Evolutionary conservation across 2,329 filamentous ascomycete species (phyloP).

Genomic region (Diaporthe amygdali): DNA sequence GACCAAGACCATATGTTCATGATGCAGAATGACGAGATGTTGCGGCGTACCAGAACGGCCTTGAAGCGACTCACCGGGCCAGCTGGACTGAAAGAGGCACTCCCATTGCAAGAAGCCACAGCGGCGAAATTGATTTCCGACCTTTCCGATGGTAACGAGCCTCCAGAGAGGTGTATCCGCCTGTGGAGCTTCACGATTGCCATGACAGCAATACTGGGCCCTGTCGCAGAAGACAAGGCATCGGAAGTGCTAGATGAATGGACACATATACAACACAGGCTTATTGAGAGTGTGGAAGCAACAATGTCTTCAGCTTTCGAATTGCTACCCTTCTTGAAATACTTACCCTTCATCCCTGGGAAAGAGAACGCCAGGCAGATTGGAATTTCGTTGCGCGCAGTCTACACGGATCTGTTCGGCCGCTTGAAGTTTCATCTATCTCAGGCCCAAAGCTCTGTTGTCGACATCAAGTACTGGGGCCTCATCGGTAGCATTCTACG

Average conservation of each 20-base stretch:
- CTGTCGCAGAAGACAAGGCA: background rate
- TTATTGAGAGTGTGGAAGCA: background rate
- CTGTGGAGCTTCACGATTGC: background rate
- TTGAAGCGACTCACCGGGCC: background rate
- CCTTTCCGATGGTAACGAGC: background rate
- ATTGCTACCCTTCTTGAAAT: background rate
- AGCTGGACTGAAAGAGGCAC: background rate
- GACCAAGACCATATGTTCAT: background rate
- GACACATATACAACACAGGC: background rate
- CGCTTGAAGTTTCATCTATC: background rate
- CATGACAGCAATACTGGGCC: slow-evolving; percentile 7
- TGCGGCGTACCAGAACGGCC: background rate
- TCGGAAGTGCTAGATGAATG: background rate
- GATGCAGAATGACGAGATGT: slow-evolving; percentile 5
- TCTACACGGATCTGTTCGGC: background rate
- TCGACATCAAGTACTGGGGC: slow-evolving; percentile 1
- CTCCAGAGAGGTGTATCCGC: background rate
- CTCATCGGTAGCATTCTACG: background rate
- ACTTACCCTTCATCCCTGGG: background rate
- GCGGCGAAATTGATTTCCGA: background rate
- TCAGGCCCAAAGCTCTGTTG: background rate
- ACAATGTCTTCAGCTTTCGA: background rate
- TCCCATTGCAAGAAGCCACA: background rate
- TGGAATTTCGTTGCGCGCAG: background rate
- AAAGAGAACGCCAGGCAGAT: background rate